phyloP scores from a whole-genome alignment of 345 rosid species.

The Turritis glabra region DNA sequence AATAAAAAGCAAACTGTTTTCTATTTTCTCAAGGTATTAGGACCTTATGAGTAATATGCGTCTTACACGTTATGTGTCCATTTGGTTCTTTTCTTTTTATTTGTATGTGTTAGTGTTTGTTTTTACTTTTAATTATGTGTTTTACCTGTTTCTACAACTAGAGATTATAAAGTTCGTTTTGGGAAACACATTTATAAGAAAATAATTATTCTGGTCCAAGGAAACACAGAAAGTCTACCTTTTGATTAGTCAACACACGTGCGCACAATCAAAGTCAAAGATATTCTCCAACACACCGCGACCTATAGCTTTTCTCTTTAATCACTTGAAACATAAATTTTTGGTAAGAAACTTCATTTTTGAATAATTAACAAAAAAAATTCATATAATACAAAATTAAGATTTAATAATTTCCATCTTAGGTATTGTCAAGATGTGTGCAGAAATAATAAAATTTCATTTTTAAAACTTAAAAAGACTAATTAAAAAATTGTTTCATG shows the following conservation, averaged over 20 bases:
- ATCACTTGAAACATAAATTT: not conserved
- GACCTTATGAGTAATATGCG: not conserved
- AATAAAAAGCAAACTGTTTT: not conserved
- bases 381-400: no score
- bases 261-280: constrained; percentile 34
- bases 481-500: no score
- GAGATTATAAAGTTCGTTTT: not conserved
- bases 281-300: constrained; percentile 20
- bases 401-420: no score
- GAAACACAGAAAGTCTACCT: not conserved
- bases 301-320: not conserved
- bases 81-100: not conserved
- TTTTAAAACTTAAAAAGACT: no score
- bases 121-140: not conserved
- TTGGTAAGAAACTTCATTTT: not conserved
- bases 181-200: not conserved
- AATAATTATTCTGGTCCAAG: not conserved
- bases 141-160: not conserved
- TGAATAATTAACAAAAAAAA: not conserved
- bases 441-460: no score
- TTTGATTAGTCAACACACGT: constrained; percentile 32
- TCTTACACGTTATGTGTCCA: constrained; percentile 17
- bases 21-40: not conserved
- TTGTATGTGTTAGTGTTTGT: not conserved
- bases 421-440: no score